Base-by-base conservation (phyloP, 768 basidiomycete species). In the Boletus fagicola region DNA sequence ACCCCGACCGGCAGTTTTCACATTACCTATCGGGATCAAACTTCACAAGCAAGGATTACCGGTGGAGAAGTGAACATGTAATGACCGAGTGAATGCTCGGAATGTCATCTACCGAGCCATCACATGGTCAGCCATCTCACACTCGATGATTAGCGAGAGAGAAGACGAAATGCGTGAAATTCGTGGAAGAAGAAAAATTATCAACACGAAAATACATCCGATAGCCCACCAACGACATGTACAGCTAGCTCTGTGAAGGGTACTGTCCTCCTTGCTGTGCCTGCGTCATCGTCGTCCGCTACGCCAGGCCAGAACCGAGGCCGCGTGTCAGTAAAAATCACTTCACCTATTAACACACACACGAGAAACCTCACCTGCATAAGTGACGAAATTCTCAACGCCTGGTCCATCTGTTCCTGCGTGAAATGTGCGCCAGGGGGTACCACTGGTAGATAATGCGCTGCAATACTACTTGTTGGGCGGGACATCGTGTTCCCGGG, bases 321-420 rank as follows among this genome's bases (percentile, higher is more conserved):
- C 1, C 20, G 26, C 35, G 10, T 16, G 36, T 65, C 42, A 58
- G 57, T 16, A 46, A 61, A 28, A 38, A 28, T 13, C 28, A 3
- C 20, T 12, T 49, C 46, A 18, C 15, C 8, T 1, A 43, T 22
- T 35, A 4, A 31, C 8, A 5, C 16, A 45, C 12, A 39, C 35
- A 40, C 26, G 18, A 45, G 47, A 57, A 58, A 43, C 47, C 61
- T 60, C 56, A 75, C 72, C 54, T 76, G 76, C 67, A 74, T 68
- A 4, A 74, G 51, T 45, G 63, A 65, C 26, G 73, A 72, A 50
- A 74, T 42, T 12, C 78, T 76, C 53, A 82, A 36, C 0, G 75
- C 77, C 33, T 77, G 74, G 43, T 78, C 77, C 61, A 81, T 69
- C 54, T 83, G 83, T 51, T 84, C 82, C 22, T 71, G 73, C 1